Evolutionary conservation across 495 filamentous ascomycete genomes (phyloP).

Genomic region (Penicillium ochrochloron): DNA sequence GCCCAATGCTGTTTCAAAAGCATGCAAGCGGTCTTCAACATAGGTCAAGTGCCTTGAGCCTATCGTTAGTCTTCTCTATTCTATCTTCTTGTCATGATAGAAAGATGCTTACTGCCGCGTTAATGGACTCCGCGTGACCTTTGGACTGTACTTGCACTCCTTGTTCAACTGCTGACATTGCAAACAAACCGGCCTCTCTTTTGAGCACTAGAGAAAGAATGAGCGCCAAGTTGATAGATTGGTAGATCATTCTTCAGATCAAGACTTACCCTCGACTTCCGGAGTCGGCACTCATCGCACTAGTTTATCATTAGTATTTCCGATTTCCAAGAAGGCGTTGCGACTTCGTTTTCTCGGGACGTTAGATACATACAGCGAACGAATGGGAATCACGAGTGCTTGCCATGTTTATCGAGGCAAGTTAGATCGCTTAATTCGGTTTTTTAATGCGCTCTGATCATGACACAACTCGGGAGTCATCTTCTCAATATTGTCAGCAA

Average conservation of each 20-base stretch:
- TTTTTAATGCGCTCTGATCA: constrained; percentile 42
- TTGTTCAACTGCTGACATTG: constrained; percentile 52
- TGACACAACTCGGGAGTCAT: constrained; percentile 45
- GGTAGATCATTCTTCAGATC: not conserved
- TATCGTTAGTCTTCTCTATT: constrained; percentile 17
- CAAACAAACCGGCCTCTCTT: constrained; percentile 49
- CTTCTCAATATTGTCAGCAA: constrained; percentile 39
- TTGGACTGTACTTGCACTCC: constrained; percentile 55
- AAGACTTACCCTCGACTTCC: constrained; percentile 51
- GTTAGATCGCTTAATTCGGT: constrained; percentile 30
- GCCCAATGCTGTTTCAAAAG: constrained; percentile 50
- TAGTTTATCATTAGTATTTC: constrained; percentile 18
- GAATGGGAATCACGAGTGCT: constrained; percentile 55
- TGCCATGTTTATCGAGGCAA: constrained; percentile 45
- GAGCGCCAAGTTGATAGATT: constrained; percentile 9
- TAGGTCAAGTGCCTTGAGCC: constrained; percentile 49
- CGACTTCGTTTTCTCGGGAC: not conserved
- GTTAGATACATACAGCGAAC: constrained; percentile 47
- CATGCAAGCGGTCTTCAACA: constrained; percentile 53
- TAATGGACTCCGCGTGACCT: constrained; percentile 51
- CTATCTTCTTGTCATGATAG: not conserved
- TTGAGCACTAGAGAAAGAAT: constrained; percentile 45
- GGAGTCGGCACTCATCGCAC: constrained; percentile 56
- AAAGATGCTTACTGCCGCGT: constrained; percentile 48
- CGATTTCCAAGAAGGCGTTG: not conserved